These are phyloP conservation scores for Sporothrix sp. DNA, from an alignment of 2,329 filamentous ascomycete genomes.

Conservation along the genomic window DNA sequence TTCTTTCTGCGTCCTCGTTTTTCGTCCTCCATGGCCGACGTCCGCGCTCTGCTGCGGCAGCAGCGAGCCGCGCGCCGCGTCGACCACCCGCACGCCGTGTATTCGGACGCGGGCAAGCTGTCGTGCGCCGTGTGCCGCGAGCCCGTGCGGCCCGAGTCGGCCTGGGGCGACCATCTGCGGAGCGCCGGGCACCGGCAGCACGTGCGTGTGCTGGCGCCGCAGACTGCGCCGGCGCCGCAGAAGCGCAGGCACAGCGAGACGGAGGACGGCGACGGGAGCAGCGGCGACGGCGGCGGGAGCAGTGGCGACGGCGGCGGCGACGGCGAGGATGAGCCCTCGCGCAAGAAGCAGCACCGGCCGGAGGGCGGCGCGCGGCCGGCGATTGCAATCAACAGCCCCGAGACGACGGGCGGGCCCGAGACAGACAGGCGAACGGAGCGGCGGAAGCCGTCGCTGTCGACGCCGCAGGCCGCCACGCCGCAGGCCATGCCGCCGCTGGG, in stretches of 20 bases:
- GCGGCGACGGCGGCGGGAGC: conserved; percentile 13
- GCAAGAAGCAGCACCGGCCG: conserved; percentile 38
- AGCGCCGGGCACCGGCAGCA: conserved; percentile 36
- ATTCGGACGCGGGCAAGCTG: conserved; percentile 58
- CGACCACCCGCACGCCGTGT: conserved; percentile 57
- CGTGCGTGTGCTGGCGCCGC: neutral
- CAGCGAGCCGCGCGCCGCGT: conserved; percentile 67
- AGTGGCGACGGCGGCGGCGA: conserved; percentile 10
- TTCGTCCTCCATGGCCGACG: conserved; percentile 85
- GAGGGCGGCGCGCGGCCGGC: neutral
- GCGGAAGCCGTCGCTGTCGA: neutral
- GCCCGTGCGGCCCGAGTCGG: conserved; percentile 52
- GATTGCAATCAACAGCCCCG: neutral
- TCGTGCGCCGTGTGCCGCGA: conserved; percentile 58
- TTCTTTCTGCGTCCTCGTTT: no score
- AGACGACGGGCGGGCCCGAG: no score
- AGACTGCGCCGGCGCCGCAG: conserved; percentile 16
- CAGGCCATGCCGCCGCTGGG: conserved; percentile 31
- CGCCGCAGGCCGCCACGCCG: conserved; percentile 13
- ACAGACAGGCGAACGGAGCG: conserved; percentile 4
- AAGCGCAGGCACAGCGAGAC: conserved; percentile 23
- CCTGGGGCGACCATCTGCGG: conserved; percentile 56
- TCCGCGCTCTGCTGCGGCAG: conserved; percentile 67
- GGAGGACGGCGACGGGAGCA: conserved; percentile 4
- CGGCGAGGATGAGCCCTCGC: conserved; percentile 23